Conservation (phyloP, 2,329 filamentous ascomycete genomes). For the Aspergillus chevalieri region DNA sequence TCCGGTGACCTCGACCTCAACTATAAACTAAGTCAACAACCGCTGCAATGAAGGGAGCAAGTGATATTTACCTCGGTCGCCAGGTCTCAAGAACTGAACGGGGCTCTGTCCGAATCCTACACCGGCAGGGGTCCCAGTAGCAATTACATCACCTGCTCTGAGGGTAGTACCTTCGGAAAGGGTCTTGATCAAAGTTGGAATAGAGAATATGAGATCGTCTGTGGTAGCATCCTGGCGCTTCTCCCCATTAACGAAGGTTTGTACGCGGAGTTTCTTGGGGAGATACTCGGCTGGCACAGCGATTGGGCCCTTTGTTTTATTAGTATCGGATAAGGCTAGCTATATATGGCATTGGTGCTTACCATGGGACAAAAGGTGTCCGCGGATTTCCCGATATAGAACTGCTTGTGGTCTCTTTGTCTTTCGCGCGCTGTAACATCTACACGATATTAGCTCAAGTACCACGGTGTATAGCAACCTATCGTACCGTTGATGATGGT, state of each 20-base stretch:
- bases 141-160: conserved; percentile 46
- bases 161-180: conserved; percentile 48
- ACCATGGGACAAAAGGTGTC: conserved; percentile 52
- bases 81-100: neutral
- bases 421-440: conserved; percentile 50
- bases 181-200: conserved; percentile 44
- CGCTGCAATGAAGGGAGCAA: too few species aligned
- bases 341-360: neutral
- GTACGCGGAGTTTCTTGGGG: conserved; percentile 36
- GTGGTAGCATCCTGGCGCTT: conserved; percentile 45
- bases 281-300: conserved; percentile 45
- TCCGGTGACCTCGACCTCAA: conserved; percentile 38
- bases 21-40: conserved; percentile 17
- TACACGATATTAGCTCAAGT: neutral
- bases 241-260: conserved; percentile 48
- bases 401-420: conserved; percentile 56
- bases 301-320: conserved; percentile 38
- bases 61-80: conserved; percentile 1
- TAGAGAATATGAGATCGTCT: conserved; percentile 46
- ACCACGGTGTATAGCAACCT: too few species aligned
- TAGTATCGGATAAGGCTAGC: too few species aligned
- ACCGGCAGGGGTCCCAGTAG: conserved; percentile 46
- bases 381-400: conserved; percentile 52
- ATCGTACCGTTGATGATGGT: conserved; percentile 45
- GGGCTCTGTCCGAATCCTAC: conserved; percentile 40